These are phyloP conservation scores for Megacollybia platyphylla DNA, from an alignment of 1,284 basidiomycete species.

Conservation along the genomic window DNA sequence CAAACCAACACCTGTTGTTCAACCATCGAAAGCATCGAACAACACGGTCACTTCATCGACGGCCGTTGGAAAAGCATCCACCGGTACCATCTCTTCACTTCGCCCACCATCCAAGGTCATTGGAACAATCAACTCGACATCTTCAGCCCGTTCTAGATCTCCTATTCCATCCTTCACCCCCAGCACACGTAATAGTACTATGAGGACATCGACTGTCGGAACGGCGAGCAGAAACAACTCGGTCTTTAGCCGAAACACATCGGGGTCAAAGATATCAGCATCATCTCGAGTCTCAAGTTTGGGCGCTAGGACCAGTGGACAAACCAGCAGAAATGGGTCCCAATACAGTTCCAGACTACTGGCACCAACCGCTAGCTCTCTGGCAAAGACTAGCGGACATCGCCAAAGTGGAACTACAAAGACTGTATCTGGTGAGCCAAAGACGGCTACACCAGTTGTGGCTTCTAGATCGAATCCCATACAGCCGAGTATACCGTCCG, in stretches of 20 bases:
- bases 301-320: slow-evolving; percentile 15
- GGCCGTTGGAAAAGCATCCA: slow-evolving; percentile 2
- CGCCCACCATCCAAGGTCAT: slow-evolving; percentile 3
- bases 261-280: neutral
- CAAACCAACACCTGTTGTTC: slow-evolving; percentile 4
- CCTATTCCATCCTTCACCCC: slow-evolving; percentile 11
- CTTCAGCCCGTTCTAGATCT: slow-evolving; percentile 9
- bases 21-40: neutral
- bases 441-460: slow-evolving; percentile 27
- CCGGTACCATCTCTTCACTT: slow-evolving; percentile 5
- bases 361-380: slow-evolving; percentile 65
- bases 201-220: slow-evolving; percentile 5
- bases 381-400: slow-evolving; percentile 39
- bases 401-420: slow-evolving; percentile 8
- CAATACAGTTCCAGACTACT: slow-evolving; percentile 39
- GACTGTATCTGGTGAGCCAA: slow-evolving; percentile 15
- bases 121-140: slow-evolving; percentile 4
- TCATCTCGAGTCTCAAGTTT: slow-evolving; percentile 15
- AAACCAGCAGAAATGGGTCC: slow-evolving; percentile 10
- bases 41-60: neutral
- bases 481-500: slow-evolving; percentile 12
- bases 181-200: slow-evolving; percentile 5
- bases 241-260: neutral
- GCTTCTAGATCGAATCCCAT: slow-evolving; percentile 22
- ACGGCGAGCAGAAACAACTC: slow-evolving; percentile 13